These are phyloP conservation scores for Syzygium aromaticum DNA, from an alignment of 345 rosid species.

Conservation along the genomic window DNA sequence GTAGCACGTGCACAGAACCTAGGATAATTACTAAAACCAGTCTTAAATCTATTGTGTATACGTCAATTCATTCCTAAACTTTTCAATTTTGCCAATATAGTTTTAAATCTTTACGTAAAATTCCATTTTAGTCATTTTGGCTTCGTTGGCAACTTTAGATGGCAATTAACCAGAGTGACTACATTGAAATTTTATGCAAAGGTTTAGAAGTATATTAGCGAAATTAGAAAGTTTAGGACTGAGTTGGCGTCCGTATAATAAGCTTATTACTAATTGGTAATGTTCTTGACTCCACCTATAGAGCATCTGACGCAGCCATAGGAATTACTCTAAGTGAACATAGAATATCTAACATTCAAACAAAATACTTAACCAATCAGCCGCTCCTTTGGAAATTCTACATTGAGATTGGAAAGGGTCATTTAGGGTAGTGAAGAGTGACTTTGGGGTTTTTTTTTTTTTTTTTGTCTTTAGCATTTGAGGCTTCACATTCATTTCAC, in stretches of 20 bases:
- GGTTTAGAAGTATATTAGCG: not conserved
- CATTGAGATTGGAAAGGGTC: not conserved
- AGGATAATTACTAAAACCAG: not conserved
- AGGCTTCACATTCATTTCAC: not conserved
- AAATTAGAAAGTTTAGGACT: not conserved
- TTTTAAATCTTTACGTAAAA: not conserved
- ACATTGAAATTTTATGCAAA: not conserved
- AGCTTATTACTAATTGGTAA: rapidly evolving
- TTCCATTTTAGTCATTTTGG: rapidly evolving
- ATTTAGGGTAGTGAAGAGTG: not conserved
- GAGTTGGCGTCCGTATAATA: not conserved
- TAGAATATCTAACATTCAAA: not conserved
- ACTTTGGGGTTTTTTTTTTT: not conserved
- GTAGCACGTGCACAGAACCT: not conserved
- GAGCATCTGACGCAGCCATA: not conserved
- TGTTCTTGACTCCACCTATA: not conserved
- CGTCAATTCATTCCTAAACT: not conserved
- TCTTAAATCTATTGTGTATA: not conserved
- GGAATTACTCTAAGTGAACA: not conserved
- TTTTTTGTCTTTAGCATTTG: not conserved
- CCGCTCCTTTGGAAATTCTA: not conserved
- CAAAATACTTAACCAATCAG: not conserved
- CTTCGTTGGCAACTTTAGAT: not conserved
- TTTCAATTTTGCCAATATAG: rapidly evolving
- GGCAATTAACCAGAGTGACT: not conserved